These are phyloP conservation scores for Dictyostelium purpureum DNA, from an alignment of 78 protist species.

Conservation along the genomic window DNA sequence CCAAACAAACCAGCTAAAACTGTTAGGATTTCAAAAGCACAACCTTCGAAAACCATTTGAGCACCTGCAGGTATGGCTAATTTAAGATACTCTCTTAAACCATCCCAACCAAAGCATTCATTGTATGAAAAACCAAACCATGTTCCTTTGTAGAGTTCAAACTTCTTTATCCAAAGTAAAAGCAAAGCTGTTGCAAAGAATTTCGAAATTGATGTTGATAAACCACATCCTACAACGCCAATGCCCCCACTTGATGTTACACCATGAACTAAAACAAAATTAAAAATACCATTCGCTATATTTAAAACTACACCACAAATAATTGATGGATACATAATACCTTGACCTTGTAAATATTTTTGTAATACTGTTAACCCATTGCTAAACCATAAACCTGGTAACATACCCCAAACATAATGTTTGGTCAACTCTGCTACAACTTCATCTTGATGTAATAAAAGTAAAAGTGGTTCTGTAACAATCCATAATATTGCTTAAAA, in stretches of 20 bases:
- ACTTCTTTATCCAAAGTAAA: background rate
- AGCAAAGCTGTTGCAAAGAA: background rate
- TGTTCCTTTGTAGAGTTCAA: conserved; percentile 29
- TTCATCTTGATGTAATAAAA: conserved; percentile 44
- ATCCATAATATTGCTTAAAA: conserved; percentile 20
- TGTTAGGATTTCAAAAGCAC: conserved; percentile 54
- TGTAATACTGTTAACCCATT: conserved; percentile 26
- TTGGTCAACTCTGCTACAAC: conserved; percentile 6
- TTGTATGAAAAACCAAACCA: conserved; percentile 66
- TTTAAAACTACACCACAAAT: conserved; percentile 59
- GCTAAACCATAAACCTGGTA: conserved; percentile 64
- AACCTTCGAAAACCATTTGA: conserved; percentile 68
- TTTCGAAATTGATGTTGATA: conserved; percentile 47
- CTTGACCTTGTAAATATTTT: conserved; percentile 64
- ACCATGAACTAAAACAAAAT: conserved; percentile 65
- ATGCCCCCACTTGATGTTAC: conserved; percentile 14
- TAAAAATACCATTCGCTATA: conserved; percentile 40
- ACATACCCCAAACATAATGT: conserved; percentile 33
- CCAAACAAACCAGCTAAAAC: conserved; percentile 52
- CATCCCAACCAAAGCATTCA: background rate
- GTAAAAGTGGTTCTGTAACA: conserved; percentile 35
- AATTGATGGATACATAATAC: conserved; percentile 62
- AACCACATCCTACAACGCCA: conserved; percentile 52
- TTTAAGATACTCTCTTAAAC: conserved; percentile 39
- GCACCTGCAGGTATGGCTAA: conserved; percentile 52